A percentile compares a stretch with the other conserved stretches of the same genome.
phyloP scores from a whole-genome alignment of 345 rosid species.

The Geranium brycei region DNA sequence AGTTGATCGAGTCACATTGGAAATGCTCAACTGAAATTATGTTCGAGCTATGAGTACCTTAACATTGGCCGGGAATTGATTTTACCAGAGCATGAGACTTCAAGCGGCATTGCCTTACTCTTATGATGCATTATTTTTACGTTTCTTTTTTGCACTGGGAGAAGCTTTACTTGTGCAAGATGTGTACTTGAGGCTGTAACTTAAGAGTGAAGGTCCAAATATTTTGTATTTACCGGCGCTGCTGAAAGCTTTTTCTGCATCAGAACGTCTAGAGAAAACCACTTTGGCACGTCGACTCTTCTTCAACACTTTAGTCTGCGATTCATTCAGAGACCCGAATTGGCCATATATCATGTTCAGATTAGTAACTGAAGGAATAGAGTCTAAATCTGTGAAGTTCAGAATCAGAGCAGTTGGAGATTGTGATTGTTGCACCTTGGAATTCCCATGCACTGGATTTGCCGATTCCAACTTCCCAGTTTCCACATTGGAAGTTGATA shows the following conservation, averaged over 20 bases:
- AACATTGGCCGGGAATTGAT: too few relatives aligned
- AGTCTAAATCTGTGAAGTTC: slow-evolving; percentile 16
- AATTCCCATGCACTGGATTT: background rate
- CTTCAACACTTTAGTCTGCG: slow-evolving; percentile 33
- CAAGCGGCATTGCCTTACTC: too few relatives aligned
- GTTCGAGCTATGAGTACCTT: too few relatives aligned
- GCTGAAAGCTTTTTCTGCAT: slow-evolving; percentile 53
- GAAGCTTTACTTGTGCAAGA: background rate
- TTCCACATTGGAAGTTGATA: too few relatives aligned
- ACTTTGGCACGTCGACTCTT: slow-evolving; percentile 40
- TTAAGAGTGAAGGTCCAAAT: slow-evolving; percentile 53
- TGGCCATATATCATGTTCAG: slow-evolving; percentile 40
- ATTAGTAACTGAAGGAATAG: slow-evolving; percentile 27
- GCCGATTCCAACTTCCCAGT: too few relatives aligned
- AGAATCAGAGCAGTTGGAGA: background rate
- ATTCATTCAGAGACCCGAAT: slow-evolving; percentile 29
- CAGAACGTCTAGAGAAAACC: slow-evolving; percentile 32
- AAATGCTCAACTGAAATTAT: background rate
- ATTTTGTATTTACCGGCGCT: slow-evolving; percentile 48
- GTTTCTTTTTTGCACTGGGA: slow-evolving; percentile 6
- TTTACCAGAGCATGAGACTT: too few relatives aligned
- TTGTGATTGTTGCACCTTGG: background rate
- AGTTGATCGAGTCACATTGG: background rate
- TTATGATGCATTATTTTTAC: slow-evolving; percentile 3
- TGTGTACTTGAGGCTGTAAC: slow-evolving; percentile 35